These are phyloP conservation scores for Cyberlindnera petersonii DNA, from an alignment of 805 yeast species.

Conservation along the genomic window DNA sequence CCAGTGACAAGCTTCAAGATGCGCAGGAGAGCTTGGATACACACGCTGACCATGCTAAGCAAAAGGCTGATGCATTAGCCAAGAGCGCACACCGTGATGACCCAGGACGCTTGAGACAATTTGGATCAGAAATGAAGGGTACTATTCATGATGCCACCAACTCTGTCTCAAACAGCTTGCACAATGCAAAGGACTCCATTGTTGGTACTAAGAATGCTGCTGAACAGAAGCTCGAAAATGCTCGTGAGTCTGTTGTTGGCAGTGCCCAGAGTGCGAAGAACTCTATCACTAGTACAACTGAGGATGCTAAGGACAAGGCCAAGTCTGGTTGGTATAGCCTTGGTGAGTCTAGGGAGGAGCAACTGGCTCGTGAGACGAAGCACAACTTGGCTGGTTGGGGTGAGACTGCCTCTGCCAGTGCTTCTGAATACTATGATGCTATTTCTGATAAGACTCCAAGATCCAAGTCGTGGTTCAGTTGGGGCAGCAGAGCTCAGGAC, in stretches of 20 bases:
- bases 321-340: slow-evolving; percentile 12
- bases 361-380: slow-evolving; percentile 31
- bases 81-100: slow-evolving; percentile 17
- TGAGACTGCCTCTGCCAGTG: slow-evolving; percentile 35
- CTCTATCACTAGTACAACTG: slow-evolving; percentile 7
- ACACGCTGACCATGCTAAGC: slow-evolving; percentile 17
- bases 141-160: slow-evolving; percentile 18
- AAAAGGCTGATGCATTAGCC: slow-evolving; percentile 18
- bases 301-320: slow-evolving; percentile 9
- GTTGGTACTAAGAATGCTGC: slow-evolving; percentile 12
- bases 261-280: slow-evolving; percentile 10
- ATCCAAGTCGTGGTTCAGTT: slow-evolving; percentile 16
- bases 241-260: slow-evolving; percentile 16
- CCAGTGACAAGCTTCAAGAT: slow-evolving; percentile 17
- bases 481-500: slow-evolving; percentile 19
- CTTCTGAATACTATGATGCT: slow-evolving; percentile 26
- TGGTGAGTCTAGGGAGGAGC: slow-evolving; percentile 26
- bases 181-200: slow-evolving; percentile 22
- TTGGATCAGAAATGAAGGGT: slow-evolving; percentile 24
- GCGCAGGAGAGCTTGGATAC: slow-evolving; percentile 13
- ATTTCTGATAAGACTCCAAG: slow-evolving; percentile 11
- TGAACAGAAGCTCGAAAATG: slow-evolving; percentile 8
- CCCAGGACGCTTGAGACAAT: slow-evolving; percentile 16
- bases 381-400: slow-evolving; percentile 43
- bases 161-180: slow-evolving; percentile 3